Evolutionary conservation across 768 basidiomycete genomes (phyloP), one percentile per base, ranked within the genome.

Genomic region (Favolaschia claudopus): DNA sequence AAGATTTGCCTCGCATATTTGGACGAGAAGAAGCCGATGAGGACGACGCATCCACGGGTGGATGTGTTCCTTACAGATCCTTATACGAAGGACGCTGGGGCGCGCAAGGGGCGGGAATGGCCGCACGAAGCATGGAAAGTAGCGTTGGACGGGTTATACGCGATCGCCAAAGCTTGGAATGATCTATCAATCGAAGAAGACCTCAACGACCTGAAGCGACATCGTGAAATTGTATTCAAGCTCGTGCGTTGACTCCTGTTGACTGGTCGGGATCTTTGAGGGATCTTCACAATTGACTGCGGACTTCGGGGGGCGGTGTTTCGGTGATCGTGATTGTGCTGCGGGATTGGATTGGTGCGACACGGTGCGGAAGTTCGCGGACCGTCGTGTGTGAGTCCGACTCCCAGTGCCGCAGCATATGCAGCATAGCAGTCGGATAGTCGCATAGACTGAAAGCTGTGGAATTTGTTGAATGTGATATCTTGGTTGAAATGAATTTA

Each of bases 61-160:
- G 80, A 80, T 25, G 74, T 76, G 31, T 90, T 89, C 69, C 72
- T 88, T 49, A 79, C 72, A 50, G 74, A 74, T 43, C 80, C 86
- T 37, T 79, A 82, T 60, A 69, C 73, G 32, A 75, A 74, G 20
- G 72, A n/a, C n/a, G n/a, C 58, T 27, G 89, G 89, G 0, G 83
- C 83, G 15, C 81, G 89, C 42, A 74, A 82, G n/a, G 92, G 92
- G 2, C 83, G 86, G 66, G 89, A 93, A 62, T 94, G 91, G 91
- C 79, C 87, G 13, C 76, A 83, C 42, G 75, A 79, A 48, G 89
- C 87, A 65, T 93, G 92, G 91, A 76, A 81, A 62, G 76, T 81
- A 13, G 82, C 76, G 27, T 69, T 89, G 55, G 64, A 65, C 7
- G 77, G 76, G 46, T 65, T 93, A 67, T 72, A 69, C 29, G 69